Conservation (phyloP, 2,329 filamentous ascomycete species). For the Pestalotiopsis fici region DNA sequence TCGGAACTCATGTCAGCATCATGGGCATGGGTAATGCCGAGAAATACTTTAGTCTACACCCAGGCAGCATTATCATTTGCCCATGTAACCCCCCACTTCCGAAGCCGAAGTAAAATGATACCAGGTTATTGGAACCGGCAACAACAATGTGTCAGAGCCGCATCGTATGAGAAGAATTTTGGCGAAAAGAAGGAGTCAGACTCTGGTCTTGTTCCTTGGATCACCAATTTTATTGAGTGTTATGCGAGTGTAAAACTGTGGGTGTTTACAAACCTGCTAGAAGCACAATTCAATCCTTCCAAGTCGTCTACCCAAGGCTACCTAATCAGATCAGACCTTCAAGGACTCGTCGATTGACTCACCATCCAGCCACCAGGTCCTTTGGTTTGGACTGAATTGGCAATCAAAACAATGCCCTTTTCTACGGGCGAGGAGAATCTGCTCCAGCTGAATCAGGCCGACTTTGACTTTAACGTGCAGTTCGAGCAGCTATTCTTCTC, state of each 20-base stretch:
- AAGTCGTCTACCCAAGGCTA: too few species aligned
- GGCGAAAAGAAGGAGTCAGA: not conserved
- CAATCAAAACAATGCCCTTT: slow-evolving; percentile 16
- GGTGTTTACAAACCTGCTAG: too few species aligned
- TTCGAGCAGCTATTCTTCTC: slow-evolving; percentile 35
- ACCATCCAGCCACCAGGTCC: not conserved
- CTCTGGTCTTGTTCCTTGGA: not conserved
- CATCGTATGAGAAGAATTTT: not conserved
- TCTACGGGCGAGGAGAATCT: slow-evolving; percentile 13
- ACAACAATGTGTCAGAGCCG: not conserved
- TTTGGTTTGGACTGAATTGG: not conserved
- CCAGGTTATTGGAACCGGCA: not conserved
- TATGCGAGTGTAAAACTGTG: too few species aligned
- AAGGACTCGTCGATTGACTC: not conserved
- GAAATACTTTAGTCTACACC: too few species aligned
- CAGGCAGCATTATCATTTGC: not conserved
- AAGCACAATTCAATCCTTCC: too few species aligned
- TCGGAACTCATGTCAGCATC: too few species aligned
- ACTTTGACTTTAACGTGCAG: slow-evolving; percentile 28
- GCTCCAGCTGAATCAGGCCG: slow-evolving; percentile 16
- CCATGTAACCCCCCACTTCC: not conserved
- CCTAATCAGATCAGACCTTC: too few species aligned
- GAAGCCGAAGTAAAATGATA: not conserved
- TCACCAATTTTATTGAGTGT: too few species aligned
- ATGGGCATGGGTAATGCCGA: too few species aligned